Base-by-base conservation (phyloP, 2,329 filamentous ascomycete genomes). In the Alternaria sp. region DNA sequence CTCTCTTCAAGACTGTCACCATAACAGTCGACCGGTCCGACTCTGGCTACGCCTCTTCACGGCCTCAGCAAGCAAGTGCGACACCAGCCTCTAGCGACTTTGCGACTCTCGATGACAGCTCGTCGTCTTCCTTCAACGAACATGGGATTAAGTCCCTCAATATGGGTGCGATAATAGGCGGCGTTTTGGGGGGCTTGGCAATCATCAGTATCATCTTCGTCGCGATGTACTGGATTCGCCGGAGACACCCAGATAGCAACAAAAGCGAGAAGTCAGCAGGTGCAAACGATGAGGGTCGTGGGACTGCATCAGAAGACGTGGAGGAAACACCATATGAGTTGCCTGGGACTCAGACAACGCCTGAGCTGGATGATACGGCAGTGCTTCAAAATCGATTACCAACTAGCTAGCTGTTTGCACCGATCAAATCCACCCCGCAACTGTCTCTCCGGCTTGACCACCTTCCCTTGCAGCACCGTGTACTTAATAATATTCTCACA, bases 401-500 rank as follows among this genome's bases (percentile, higher is more conserved):
- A 99, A 82, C 95, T 98, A 78, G 93, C 88, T 71, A 97, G 59
- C 9, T 93, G 92, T 77, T 85, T 93, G 60, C 85, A 86, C 49
- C 96, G 85, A 84, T 99, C 94, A 81, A 98, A 99, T 0, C 96
- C 96, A 25, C 92, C 96, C 64, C 96, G 84, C 68, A 99, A 80
- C 84, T 98, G 94, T 59, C 86, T 86, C 76, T 90, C 91, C 1
- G 94, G 93, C 85, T 97, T 97, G 56, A 98, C 89, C 25, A 98
- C 89, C 84, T 97, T 98, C 23, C 96, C 96, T 83, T 97, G 92
- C 74, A 98, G 79, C 4, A 99, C 87, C 0, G 96, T 98, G 78
- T 92, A 97, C 75, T 89, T 87, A 46, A 99, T 88, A 64, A 99
- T 88, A 67, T 96, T 96, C 85, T 97, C 94, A 75, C 94, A 97